Conservation (phyloP, 768 basidiomycete genomes). For the Kwoniella pini region DNA sequence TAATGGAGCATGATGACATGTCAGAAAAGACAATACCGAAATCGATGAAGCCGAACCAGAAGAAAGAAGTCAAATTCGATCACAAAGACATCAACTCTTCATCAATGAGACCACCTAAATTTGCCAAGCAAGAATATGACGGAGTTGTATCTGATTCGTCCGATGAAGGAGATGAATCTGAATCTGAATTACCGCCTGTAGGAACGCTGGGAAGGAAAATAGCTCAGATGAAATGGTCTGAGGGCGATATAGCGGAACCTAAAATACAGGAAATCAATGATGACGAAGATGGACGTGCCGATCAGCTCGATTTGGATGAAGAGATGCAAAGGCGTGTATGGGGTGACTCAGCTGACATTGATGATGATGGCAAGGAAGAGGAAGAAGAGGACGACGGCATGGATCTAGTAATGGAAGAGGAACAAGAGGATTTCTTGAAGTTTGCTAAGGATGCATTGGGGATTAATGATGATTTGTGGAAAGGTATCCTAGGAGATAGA, state of each 20-base stretch:
- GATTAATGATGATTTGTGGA: conserved; percentile 84
- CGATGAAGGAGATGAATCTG: conserved; percentile 68
- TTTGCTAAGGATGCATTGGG: conserved; percentile 92
- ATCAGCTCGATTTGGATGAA: conserved; percentile 33
- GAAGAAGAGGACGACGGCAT: conserved; percentile 67
- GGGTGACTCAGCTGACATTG: conserved; percentile 20
- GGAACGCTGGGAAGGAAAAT: conserved; percentile 44
- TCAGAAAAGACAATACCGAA: neutral
- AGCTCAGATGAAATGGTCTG: conserved; percentile 42
- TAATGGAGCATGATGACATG: neutral
- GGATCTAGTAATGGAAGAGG: conserved; percentile 80
- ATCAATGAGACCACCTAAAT: conserved; percentile 69
- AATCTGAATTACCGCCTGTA: conserved; percentile 27
- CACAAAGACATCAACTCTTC: conserved; percentile 4
- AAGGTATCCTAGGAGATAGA: conserved; percentile 77
- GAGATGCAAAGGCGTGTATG: conserved; percentile 35
- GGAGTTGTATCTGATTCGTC: conserved; percentile 74
- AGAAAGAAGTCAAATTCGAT: conserved; percentile 8
- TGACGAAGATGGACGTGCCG: conserved; percentile 22
- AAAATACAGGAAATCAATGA: conserved; percentile 33
- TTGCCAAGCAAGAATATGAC: conserved; percentile 81
- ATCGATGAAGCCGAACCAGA: neutral
- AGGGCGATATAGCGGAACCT: conserved; percentile 22
- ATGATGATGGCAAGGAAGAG: conserved; percentile 36
- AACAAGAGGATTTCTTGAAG: conserved; percentile 91